Percentiles rank a stretch among this genome's conserved stretches.
Evolutionary conservation across 257 asterid species (phyloP).

Genomic region (Solanum lycopersicoides): DNA sequence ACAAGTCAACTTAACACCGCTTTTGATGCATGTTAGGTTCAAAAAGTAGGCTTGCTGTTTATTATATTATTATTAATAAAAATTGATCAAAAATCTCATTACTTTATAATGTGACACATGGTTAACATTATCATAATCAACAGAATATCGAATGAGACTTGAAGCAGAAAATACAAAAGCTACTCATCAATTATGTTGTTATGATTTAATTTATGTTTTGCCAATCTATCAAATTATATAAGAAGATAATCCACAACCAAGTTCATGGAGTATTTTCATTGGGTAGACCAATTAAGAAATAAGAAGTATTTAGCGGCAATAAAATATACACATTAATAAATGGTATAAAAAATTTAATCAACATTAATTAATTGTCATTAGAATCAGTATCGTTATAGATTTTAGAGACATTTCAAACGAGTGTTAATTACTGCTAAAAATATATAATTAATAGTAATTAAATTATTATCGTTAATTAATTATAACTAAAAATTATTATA

Average conservation of each 20-base stretch:
- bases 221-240: background rate
- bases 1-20: background rate
- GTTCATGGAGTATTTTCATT: background rate
- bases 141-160: background rate
- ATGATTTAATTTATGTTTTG: background rate
- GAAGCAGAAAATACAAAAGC: background rate
- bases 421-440: too few species aligned
- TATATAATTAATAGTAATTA: too few species aligned
- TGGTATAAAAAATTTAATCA: too few species aligned
- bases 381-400: too few species aligned
- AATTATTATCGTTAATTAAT: too few species aligned
- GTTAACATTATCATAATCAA: background rate
- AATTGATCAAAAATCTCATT: background rate
- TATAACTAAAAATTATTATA: too few species aligned
- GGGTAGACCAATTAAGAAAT: background rate
- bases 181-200: background rate
- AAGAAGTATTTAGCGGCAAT: background rate
- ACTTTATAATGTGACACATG: background rate
- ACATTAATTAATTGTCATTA: too few species aligned
- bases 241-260: background rate
- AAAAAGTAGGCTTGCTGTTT: background rate
- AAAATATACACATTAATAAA: too few species aligned
- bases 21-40: background rate
- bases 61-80: background rate
- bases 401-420: too few species aligned